Evolutionary conservation across 192 early-diverging fungal species (phyloP).

Genomic region (Coemansia sp.): DNA sequence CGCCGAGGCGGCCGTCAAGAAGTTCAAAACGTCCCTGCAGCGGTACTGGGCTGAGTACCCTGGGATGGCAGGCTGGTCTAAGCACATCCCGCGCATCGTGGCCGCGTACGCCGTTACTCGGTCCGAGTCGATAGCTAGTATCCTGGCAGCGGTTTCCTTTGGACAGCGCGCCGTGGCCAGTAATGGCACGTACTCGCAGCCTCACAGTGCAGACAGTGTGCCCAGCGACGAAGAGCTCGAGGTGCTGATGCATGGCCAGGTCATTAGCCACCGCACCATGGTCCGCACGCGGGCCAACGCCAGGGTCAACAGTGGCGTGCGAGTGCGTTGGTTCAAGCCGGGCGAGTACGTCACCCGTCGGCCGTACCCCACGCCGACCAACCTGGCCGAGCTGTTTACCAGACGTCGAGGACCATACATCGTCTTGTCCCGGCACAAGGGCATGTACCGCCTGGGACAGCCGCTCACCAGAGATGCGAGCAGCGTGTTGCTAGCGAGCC

Average conservation of each 20-base stretch:
- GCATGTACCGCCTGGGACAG: no score
- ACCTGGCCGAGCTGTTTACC: constrained; percentile 1
- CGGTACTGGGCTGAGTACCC: background rate
- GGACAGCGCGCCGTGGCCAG: background rate
- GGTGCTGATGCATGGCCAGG: background rate
- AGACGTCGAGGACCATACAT: constrained; percentile 9
- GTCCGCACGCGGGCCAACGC: background rate
- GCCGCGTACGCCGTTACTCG: constrained; percentile 16
- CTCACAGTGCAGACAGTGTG: background rate
- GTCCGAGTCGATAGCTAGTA: background rate
- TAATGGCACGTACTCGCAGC: background rate
- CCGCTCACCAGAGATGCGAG: no score
- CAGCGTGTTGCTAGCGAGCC: no score
- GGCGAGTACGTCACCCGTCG: constrained; percentile 9
- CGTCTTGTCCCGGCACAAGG: no score
- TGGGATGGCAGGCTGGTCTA: background rate
- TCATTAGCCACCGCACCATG: background rate
- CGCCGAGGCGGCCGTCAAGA: constrained; percentile 21
- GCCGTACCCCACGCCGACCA: constrained; percentile 4
- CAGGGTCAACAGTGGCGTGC: background rate
- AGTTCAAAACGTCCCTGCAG: constrained; percentile 19
- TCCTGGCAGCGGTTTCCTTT: background rate
- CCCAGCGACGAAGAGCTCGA: background rate
- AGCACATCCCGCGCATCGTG: constrained; percentile 15
- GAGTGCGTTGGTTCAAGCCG: background rate